phyloP scores from a whole-genome alignment of 208 protist species.

The Leishmania guyanensis region DNA sequence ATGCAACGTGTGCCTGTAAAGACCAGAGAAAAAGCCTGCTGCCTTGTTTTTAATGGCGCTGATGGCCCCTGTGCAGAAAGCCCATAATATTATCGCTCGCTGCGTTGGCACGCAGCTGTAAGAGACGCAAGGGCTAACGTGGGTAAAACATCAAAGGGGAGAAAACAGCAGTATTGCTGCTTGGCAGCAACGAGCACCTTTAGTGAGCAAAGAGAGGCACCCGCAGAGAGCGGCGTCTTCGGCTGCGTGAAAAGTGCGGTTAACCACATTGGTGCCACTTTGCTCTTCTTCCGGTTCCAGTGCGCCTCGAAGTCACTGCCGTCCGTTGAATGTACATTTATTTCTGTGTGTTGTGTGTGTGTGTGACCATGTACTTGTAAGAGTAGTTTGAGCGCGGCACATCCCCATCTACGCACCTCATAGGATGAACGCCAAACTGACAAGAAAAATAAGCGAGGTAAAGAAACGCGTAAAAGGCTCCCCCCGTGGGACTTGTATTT shows the following conservation, averaged over 20 bases:
- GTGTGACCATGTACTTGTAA: too few relatives aligned
- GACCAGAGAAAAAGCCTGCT: neutral
- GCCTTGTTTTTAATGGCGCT: neutral
- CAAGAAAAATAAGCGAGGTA: too few relatives aligned
- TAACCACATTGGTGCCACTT: neutral
- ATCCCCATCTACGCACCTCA: too few relatives aligned
- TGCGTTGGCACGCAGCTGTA: neutral
- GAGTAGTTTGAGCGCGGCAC: too few relatives aligned
- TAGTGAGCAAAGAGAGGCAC: neutral
- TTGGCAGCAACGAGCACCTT: neutral
- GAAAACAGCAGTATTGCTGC: neutral
- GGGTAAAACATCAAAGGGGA: too few relatives aligned
- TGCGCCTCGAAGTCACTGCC: neutral
- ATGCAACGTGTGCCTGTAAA: neutral
- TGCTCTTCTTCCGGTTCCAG: neutral
- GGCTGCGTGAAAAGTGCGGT: neutral
- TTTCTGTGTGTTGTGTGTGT: too few relatives aligned
- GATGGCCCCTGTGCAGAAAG: neutral
- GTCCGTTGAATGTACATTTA: neutral
- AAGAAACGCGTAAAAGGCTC: too few relatives aligned
- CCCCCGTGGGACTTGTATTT: too few relatives aligned
- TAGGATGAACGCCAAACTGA: too few relatives aligned
- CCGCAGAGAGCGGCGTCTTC: neutral
- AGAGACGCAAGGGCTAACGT: neutral
- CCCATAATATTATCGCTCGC: neutral